Conservation (phyloP, 2,329 filamentous ascomycete species). For the Aspergillus clavatus region DNA sequence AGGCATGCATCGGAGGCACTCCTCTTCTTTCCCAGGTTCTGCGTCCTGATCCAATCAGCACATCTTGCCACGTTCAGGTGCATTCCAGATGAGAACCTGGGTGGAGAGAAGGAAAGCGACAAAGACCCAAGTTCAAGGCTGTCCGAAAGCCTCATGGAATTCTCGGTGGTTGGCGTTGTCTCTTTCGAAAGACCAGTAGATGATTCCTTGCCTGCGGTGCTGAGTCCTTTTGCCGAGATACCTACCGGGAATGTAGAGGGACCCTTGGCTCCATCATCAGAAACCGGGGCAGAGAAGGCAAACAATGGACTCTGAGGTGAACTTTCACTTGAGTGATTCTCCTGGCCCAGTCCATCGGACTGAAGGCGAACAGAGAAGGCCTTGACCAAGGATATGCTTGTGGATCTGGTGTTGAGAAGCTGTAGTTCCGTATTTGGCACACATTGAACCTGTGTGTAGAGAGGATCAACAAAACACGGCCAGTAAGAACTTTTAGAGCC, state of each 20-base stretch:
- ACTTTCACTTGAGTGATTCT: conserved; percentile 2
- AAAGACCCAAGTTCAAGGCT: neutral
- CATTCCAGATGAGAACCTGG: neutral
- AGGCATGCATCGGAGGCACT: conserved; percentile 25
- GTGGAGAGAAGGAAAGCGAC: neutral
- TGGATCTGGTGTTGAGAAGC: conserved; percentile 17
- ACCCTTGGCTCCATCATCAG: neutral
- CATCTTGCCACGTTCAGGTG: conserved; percentile 1
- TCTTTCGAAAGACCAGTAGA: neutral
- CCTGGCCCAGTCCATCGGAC: conserved; percentile 1
- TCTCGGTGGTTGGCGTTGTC: neutral
- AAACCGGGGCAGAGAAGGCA: conserved; percentile 7
- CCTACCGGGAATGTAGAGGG: neutral
- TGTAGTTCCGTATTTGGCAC: conserved; percentile 18
- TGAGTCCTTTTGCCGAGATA: neutral
- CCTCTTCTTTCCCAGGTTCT: conserved; percentile 21
- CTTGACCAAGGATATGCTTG: conserved; percentile 9
- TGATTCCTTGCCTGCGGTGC: neutral
- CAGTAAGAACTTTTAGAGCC: neutral
- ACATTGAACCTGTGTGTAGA: conserved; percentile 19
- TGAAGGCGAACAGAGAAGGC: conserved; percentile 9
- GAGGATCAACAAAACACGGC: neutral
- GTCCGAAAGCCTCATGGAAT: neutral
- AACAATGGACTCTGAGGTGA: conserved; percentile 17
- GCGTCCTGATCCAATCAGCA: conserved; percentile 1